Percentiles rank a stretch among this genome's conserved stretches.
These are phyloP conservation scores for Trichoderma virens DNA, from an alignment of 495 filamentous ascomycete species.

Conservation along the genomic window DNA sequence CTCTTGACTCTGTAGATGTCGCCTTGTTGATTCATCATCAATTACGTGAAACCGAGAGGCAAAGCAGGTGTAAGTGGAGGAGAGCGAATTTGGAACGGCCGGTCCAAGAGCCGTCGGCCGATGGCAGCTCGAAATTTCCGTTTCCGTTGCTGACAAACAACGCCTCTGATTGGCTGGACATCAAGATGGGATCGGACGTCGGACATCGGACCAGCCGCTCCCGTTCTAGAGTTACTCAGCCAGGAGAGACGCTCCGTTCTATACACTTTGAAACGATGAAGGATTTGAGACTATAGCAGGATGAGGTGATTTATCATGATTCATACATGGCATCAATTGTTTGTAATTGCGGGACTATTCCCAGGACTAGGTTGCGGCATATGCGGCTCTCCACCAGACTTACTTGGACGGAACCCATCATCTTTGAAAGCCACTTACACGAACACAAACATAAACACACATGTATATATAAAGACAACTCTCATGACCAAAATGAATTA, in stretches of 20 bases:
- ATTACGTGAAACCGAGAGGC: background rate
- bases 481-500: background rate
- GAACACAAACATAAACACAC: too few relatives aligned
- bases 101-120: constrained; percentile 6
- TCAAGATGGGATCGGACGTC: background rate
- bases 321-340: background rate
- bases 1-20: background rate
- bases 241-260: too few relatives aligned
- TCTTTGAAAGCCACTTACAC: background rate
- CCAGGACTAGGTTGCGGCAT: background rate
- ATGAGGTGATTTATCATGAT: background rate
- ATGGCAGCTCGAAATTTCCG: background rate
- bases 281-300: too few relatives aligned
- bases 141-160: background rate
- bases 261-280: too few relatives aligned
- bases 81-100: background rate
- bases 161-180: background rate
- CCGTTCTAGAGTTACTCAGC: too few relatives aligned
- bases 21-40: background rate
- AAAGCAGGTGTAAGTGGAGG: background rate
- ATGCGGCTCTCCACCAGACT: background rate
- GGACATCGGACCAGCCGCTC: background rate
- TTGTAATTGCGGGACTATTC: background rate
- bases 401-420: too few relatives aligned
- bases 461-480: background rate